Evolutionary conservation across 2,329 filamentous ascomycete genomes (phyloP).

Genomic region (Colletotrichum orbiculare): DNA sequence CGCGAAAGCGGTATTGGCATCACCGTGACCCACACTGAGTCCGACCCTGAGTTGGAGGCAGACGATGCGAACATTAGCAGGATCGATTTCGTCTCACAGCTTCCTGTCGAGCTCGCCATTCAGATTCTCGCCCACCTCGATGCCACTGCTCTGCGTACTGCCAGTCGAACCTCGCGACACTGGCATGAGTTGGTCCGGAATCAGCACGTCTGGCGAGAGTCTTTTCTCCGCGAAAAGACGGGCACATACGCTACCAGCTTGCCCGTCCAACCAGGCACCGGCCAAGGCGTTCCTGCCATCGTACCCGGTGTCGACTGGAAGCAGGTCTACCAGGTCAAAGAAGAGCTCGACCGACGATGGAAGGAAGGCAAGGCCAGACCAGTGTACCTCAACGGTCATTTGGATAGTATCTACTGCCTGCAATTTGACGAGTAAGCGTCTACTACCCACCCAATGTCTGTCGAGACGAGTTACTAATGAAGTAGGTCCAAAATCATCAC

Average conservation of each 20-base stretch:
- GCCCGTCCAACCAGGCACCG: slow-evolving; percentile 62
- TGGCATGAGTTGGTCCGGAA: slow-evolving; percentile 63
- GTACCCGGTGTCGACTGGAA: slow-evolving; percentile 82
- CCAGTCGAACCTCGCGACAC: slow-evolving; percentile 59
- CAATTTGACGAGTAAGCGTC: slow-evolving; percentile 90
- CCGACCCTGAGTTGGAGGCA: slow-evolving; percentile 49
- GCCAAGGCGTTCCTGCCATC: slow-evolving; percentile 66
- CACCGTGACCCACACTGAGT: slow-evolving; percentile 57
- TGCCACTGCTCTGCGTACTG: slow-evolving; percentile 60
- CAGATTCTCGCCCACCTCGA: slow-evolving; percentile 69
- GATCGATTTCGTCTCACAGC: slow-evolving; percentile 66
- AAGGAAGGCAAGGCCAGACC: slow-evolving; percentile 80
- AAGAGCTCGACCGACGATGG: slow-evolving; percentile 83
- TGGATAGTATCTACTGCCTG: slow-evolving; percentile 96
- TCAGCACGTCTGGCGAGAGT: slow-evolving; percentile 72
- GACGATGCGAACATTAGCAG: slow-evolving; percentile 58
- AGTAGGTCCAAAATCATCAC: slow-evolving; percentile 91
- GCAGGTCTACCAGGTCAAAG: slow-evolving; percentile 82
- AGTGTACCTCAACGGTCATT: slow-evolving; percentile 92
- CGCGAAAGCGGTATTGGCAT: slow-evolving; percentile 75
- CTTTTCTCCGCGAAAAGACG: slow-evolving; percentile 71
- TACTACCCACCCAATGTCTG: not conserved
- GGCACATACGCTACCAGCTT: slow-evolving; percentile 68
- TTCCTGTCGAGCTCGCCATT: slow-evolving; percentile 69
- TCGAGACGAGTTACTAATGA: slow-evolving; percentile 46